phyloP scores from a whole-genome alignment of 1,139 yeast species.

The Scheffersomyces stambukii region DNA sequence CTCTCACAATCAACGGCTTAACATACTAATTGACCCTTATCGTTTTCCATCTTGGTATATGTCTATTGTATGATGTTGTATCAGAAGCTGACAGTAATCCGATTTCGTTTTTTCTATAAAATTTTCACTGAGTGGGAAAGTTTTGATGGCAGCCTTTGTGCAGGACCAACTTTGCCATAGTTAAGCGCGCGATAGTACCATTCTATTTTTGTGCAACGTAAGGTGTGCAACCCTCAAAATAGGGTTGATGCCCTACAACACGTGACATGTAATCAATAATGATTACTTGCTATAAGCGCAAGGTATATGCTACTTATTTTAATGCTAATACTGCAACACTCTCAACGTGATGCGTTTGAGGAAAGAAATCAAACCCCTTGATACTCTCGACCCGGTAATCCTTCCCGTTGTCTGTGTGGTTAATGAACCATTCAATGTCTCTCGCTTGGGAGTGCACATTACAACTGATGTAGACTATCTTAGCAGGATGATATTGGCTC shows the following conservation, averaged over 20 bases:
- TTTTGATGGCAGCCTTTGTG: too few species aligned
- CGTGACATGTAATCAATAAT: too few species aligned
- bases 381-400: conserved; percentile 72
- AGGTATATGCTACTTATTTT: conserved; percentile 7
- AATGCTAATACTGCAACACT: conserved; percentile 76
- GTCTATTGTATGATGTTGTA: conserved; percentile 1
- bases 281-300: too few species aligned
- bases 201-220: too few species aligned
- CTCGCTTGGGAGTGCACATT: conserved; percentile 97
- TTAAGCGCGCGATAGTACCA: too few species aligned
- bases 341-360: conserved; percentile 97
- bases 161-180: too few species aligned
- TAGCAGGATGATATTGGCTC: conserved; percentile 76
- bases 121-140: conserved; percentile 4
- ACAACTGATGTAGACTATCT: conserved; percentile 89
- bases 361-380: conserved; percentile 95
- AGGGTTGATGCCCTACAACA: too few species aligned
- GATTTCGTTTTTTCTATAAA: conserved; percentile 4
- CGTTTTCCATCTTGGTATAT: conserved; percentile 91
- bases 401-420: conserved; percentile 58
- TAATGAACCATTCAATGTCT: conserved; percentile 80
- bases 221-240: too few species aligned
- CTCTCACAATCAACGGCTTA: too few species aligned
- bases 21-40: conserved; percentile 99
- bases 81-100: not conserved